A percentile compares a stretch with the other conserved stretches of the same genome.
These are phyloP conservation scores for Phytopythium ostracodes DNA, from an alignment of 352 stramenopile genomes.

Conservation along the genomic window DNA sequence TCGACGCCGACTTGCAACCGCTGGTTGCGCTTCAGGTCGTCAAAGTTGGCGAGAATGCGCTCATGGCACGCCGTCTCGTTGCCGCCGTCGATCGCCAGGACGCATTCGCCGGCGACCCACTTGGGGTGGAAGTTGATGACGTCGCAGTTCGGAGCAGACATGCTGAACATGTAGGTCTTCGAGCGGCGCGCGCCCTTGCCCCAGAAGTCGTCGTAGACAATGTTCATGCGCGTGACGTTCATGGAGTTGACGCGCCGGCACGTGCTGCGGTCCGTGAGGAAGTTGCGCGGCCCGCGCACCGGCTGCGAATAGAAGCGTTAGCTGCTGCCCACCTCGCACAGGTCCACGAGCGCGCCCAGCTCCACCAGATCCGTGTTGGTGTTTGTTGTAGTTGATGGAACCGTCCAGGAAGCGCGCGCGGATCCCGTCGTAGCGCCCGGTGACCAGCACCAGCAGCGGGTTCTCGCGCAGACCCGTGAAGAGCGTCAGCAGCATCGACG, in stretches of 20 bases:
- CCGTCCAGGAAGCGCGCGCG: slow-evolving; percentile 19
- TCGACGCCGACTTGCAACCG: slow-evolving; percentile 20
- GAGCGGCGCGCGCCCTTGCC: slow-evolving; percentile 17
- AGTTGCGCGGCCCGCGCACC: slow-evolving; percentile 12
- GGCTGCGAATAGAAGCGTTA: slow-evolving; percentile 31
- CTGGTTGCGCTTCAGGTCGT: slow-evolving; percentile 11
- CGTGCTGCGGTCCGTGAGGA: slow-evolving; percentile 18
- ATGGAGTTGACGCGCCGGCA: slow-evolving; percentile 29
- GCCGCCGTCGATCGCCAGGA: slow-evolving; percentile 5
- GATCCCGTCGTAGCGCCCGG: slow-evolving; percentile 25
- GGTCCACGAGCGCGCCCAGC: slow-evolving; percentile 7
- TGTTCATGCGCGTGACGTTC: slow-evolving; percentile 18
- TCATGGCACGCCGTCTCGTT: slow-evolving; percentile 21
- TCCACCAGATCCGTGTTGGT: slow-evolving; percentile 15
- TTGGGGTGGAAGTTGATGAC: slow-evolving; percentile 24
- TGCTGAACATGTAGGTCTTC: slow-evolving; percentile 27
- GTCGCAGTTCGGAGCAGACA: slow-evolving; percentile 28
- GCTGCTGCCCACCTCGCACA: slow-evolving; percentile 15
- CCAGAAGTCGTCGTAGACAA: slow-evolving; percentile 28
- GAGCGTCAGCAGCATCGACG: slow-evolving; percentile 30
- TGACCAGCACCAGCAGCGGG: slow-evolving; percentile 24
- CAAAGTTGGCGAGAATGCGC: slow-evolving; percentile 32
- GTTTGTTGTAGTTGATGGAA: slow-evolving; percentile 30
- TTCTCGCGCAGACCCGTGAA: slow-evolving; percentile 38
- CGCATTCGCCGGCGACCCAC: slow-evolving; percentile 16